Conservation (phyloP, 371 early-diverging fungal species). For the Mortierella sp. region DNA sequence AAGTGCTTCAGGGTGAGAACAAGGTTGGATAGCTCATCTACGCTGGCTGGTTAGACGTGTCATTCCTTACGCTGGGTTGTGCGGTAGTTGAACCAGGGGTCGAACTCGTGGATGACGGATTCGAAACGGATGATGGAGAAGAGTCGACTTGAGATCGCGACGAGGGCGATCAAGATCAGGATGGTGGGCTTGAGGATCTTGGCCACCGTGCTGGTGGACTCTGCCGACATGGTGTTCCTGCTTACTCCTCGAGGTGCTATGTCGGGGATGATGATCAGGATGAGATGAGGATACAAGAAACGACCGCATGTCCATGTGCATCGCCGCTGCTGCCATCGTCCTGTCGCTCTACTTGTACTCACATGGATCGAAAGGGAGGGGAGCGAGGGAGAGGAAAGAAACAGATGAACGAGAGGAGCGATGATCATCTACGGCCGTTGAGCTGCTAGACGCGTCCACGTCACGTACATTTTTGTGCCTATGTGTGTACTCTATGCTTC, state of each 20-base stretch:
- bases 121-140: conserved; percentile 97
- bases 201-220: conserved; percentile 58
- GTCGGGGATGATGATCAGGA: conserved; percentile 2
- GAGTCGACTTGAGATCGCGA: conserved; percentile 93
- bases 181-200: conserved; percentile 75
- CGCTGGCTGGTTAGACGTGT: not conserved
- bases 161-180: conserved; percentile 86
- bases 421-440: too few species aligned
- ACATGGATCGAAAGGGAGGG: not conserved
- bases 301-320: too few species aligned
- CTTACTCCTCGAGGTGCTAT: not conserved
- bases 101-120: conserved; percentile 99
- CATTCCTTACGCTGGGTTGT: conserved; percentile 82
- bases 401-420: not conserved
- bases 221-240: conserved; percentile 27
- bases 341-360: not conserved
- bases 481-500: not conserved
- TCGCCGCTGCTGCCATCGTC: too few species aligned
- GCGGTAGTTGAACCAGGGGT: conserved; percentile 99
- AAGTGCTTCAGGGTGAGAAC: not conserved
- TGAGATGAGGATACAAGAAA: not conserved
- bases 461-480: conserved; percentile 3
- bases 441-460: conserved; percentile 3
- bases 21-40: not conserved
- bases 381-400: not conserved